These are phyloP conservation scores for Lycium barbarum DNA, from an alignment of 257 asterid species.

Conservation along the genomic window DNA sequence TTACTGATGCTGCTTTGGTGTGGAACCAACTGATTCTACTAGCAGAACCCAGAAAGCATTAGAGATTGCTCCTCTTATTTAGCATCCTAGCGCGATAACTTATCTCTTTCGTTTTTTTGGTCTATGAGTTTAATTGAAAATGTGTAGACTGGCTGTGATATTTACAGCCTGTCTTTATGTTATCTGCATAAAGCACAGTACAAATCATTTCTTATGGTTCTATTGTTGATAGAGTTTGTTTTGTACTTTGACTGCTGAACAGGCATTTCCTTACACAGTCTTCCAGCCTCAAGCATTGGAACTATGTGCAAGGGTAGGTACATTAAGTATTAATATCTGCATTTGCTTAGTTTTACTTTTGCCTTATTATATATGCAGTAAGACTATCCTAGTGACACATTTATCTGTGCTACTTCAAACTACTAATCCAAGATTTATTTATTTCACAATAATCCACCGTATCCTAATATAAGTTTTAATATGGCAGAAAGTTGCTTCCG, in stretches of 20 bases:
- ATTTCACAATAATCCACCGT: background rate
- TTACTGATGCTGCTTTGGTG: background rate
- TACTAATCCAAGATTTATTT: background rate
- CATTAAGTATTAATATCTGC: slow-evolving; percentile 24
- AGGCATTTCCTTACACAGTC: slow-evolving; percentile 79
- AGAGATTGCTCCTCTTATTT: background rate
- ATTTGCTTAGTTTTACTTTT: slow-evolving; percentile 35
- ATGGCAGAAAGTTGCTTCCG: slow-evolving; percentile 87
- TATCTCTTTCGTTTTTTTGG: background rate
- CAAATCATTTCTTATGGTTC: slow-evolving; percentile 23
- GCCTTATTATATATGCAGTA: slow-evolving; percentile 30
- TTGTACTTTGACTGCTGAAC: slow-evolving; percentile 34
- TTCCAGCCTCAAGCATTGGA: slow-evolving; percentile 94
- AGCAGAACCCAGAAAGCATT: background rate
- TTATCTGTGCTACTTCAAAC: background rate
- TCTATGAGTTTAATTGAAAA: background rate
- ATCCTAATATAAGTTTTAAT: slow-evolving; percentile 18
- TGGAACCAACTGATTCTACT: slow-evolving; percentile 11
- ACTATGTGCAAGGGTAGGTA: slow-evolving; percentile 91
- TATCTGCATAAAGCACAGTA: slow-evolving; percentile 6
- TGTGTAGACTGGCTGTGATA: background rate
- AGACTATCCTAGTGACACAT: slow-evolving; percentile 7
- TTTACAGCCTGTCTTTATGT: background rate
- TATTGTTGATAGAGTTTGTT: background rate
- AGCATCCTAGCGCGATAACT: background rate